A percentile compares a stretch with the other conserved stretches of the same genome.
Evolutionary conservation across 192 early-diverging fungal species (phyloP).

Genomic region (Coemansia sp.): DNA sequence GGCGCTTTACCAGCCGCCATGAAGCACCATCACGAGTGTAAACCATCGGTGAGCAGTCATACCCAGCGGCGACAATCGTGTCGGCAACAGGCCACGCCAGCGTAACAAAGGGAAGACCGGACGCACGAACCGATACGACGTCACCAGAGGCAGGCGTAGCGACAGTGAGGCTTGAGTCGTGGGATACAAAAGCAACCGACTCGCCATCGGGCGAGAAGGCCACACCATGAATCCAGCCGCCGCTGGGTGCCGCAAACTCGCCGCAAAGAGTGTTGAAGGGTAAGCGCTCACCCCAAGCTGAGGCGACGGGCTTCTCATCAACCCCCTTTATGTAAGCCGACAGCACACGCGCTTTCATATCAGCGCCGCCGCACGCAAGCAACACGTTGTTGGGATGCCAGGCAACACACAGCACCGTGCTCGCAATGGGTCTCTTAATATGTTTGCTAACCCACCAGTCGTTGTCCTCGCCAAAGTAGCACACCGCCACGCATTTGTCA

Average conservation of each 20-base stretch:
- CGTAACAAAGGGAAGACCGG: slow-evolving; percentile 73
- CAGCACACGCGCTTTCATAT: slow-evolving; percentile 90
- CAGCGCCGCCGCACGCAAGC: slow-evolving; percentile 84
- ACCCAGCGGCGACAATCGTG: slow-evolving; percentile 82
- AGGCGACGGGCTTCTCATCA: slow-evolving; percentile 82
- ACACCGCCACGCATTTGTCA: slow-evolving; percentile 84
- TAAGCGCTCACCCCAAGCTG: slow-evolving; percentile 90
- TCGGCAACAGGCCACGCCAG: slow-evolving; percentile 74
- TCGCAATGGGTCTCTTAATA: slow-evolving; percentile 88
- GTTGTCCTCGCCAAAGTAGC: slow-evolving; percentile 94
- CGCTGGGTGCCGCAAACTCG: slow-evolving; percentile 70
- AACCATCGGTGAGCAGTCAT: slow-evolving; percentile 90
- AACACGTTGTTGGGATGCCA: slow-evolving; percentile 98
- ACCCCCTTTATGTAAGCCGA: slow-evolving; percentile 94
- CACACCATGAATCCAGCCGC: slow-evolving; percentile 92
- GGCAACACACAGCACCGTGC: slow-evolving; percentile 82
- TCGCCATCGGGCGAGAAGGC: slow-evolving; percentile 87
- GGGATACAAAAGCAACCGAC: slow-evolving; percentile 76
- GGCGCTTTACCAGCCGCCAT: slow-evolving; percentile 58
- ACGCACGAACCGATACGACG: slow-evolving; percentile 61
- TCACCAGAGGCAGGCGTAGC: slow-evolving; percentile 65
- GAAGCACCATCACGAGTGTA: slow-evolving; percentile 59
- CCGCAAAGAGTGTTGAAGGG: slow-evolving; percentile 91
- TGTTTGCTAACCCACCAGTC: slow-evolving; percentile 98
- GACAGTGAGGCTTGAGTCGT: slow-evolving; percentile 84